These are phyloP conservation scores for Osmozyma mogii DNA, from an alignment of 805 yeast species.

Conservation along the genomic window DNA sequence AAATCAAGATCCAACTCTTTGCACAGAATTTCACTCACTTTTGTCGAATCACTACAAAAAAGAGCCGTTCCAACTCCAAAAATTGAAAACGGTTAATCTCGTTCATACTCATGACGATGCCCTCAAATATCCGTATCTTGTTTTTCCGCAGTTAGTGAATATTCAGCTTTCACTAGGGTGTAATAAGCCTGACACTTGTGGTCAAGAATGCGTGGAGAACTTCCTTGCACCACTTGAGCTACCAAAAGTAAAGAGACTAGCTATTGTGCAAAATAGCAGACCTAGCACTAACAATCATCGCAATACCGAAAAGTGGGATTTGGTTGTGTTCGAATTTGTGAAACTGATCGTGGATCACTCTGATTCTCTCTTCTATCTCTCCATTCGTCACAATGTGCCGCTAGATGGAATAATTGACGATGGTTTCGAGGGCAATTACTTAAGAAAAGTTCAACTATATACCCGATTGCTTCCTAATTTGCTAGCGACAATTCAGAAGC, in stretches of 20 bases:
- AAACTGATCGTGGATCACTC: conserved; percentile 17
- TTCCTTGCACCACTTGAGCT: conserved; percentile 26
- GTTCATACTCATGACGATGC: conserved; percentile 13
- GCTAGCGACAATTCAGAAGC: conserved; percentile 13
- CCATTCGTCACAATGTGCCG: conserved; percentile 55
- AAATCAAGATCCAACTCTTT: conserved; percentile 5
- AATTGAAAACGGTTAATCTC: conserved; percentile 17
- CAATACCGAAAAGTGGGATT: conserved; percentile 47
- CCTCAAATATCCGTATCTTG: conserved; percentile 10
- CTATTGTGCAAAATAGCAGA: conserved; percentile 25
- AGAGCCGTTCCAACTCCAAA: conserved; percentile 8
- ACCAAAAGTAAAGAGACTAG: conserved; percentile 25
- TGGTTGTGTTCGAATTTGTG: conserved; percentile 30
- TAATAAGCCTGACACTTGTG: conserved; percentile 33
- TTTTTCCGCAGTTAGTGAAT: conserved; percentile 19
- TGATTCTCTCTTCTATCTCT: conserved; percentile 29
- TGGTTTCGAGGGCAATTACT: conserved; percentile 69
- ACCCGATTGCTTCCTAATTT: conserved; percentile 39
- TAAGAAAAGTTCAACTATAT: conserved; percentile 49
- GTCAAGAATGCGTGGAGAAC: conserved; percentile 36
- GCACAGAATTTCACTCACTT: conserved; percentile 2
- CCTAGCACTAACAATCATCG: conserved; percentile 25
- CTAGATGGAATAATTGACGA: conserved; percentile 38
- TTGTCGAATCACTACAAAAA: conserved; percentile 5
- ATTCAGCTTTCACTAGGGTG: conserved; percentile 46